Conservation (phyloP, 495 filamentous ascomycete genomes). For the Penicillium argentinense region DNA sequence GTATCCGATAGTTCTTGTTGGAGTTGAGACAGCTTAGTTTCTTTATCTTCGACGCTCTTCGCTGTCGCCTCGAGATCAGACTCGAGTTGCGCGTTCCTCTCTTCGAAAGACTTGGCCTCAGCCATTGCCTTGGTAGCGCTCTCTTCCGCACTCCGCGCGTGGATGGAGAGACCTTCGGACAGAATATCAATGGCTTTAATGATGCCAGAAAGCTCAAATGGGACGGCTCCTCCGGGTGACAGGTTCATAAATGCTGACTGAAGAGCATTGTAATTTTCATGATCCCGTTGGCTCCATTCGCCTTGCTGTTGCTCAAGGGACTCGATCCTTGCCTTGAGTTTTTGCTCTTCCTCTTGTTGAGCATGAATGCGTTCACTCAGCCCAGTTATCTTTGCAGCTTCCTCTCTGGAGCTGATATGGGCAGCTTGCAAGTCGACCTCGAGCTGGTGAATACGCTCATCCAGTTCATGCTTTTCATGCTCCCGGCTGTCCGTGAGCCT, state of each 20-base stretch:
- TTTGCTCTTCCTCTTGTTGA: constrained; percentile 9
- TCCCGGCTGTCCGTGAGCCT: constrained; percentile 78
- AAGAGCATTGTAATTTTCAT: constrained; percentile 55
- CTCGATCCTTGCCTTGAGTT: constrained; percentile 38
- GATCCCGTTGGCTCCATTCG: constrained; percentile 50
- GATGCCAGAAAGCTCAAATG: constrained; percentile 58
- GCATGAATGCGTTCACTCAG: constrained; percentile 26
- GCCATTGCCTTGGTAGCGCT: constrained; percentile 34
- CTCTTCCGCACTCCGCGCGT: constrained; percentile 41
- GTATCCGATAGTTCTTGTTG: constrained; percentile 51
- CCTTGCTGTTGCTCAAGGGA: constrained; percentile 47
- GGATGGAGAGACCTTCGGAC: constrained; percentile 54
- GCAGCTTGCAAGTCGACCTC: constrained; percentile 67
- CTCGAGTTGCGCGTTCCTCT: constrained; percentile 44
- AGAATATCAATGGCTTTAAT: constrained; percentile 63
- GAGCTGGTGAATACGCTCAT: constrained; percentile 67
- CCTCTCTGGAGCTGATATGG: constrained; percentile 55
- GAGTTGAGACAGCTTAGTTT: constrained; percentile 37
- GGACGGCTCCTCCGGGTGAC: constrained; percentile 52
- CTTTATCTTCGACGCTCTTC: constrained; percentile 46
- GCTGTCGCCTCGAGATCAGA: constrained; percentile 37
- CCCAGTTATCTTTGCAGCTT: constrained; percentile 54
- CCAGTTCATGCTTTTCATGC: constrained; percentile 67
- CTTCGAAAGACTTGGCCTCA: constrained; percentile 51
- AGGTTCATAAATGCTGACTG: constrained; percentile 62